Base-by-base conservation (phyloP, 805 yeast genomes). In the Lachancea quebecensis region DNA sequence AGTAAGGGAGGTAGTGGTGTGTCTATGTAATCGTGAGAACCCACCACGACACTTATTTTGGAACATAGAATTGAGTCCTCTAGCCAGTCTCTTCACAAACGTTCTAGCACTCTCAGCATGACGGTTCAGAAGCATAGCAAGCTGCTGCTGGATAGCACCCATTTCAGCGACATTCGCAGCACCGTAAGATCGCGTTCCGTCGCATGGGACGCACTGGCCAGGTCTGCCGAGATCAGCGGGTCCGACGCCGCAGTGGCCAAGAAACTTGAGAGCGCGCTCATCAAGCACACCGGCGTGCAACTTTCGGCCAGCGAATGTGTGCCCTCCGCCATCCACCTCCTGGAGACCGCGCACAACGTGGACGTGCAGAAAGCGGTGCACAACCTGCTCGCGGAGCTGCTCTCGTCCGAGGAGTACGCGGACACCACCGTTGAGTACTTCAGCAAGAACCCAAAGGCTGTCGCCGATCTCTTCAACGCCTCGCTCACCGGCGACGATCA, bases 191-290 rank as follows among this genome's bases (percentile, higher is more conserved):
- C 85, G 49, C 77, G 93, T 52, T 81, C 90, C 29, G 78, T 89
- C 45, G 95, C 95, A 29, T 90, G 97, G 97, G 95, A 86, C 58
- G 95, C 95, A 9, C 79, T 85, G 55, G 81, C 85, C 10, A 74
- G 95, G 45, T 81, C 90, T 15, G 80, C 78, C 39, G 75, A 81
- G 38, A 71, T 90, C 33, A 68, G 81, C 37, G 74, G 74, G 41
- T 78, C 77, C 49, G 93, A 87, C 60, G 91, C 90, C 10, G 74
- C 74, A 42, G 67, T 54, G 34, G 64, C 64, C 25, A 63, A 63
- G 45, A 49, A 52, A 14, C 44, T 62, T 42, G 65, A 64, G 41
- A 59, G 56, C 36, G 42, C 52, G 11, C 45, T 62, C 21, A 48
- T 59, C 37, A 54, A 54, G 41, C 50, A 50, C 18, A 34, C 47